Evolutionary conservation across 23 red algal genomes (phyloP).

Genomic region (Gracilaria vermiculophylla): DNA sequence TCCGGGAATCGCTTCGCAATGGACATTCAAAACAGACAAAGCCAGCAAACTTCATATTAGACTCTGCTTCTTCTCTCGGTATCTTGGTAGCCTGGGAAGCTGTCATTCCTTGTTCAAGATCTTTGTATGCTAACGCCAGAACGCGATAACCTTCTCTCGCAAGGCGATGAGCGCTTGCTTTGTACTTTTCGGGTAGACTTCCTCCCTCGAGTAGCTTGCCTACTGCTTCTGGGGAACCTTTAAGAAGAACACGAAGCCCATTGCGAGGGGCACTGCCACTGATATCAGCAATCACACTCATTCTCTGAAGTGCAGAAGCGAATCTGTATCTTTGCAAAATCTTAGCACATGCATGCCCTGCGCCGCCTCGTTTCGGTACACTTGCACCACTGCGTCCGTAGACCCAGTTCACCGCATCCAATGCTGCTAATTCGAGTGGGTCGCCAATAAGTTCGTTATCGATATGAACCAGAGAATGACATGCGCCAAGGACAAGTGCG

Average conservation of each 20-base stretch:
- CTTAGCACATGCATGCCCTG: constrained; percentile 18
- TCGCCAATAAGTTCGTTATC: constrained; percentile 86
- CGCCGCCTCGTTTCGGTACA: constrained; percentile 60
- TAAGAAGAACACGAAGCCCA: constrained; percentile 68
- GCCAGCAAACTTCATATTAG: constrained; percentile 79
- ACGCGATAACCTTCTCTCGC: constrained; percentile 88
- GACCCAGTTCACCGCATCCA: constrained; percentile 75
- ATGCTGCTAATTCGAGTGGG: constrained; percentile 84
- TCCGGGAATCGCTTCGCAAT: constrained; percentile 80
- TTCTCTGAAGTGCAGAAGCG: constrained; percentile 85
- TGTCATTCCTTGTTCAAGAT: constrained; percentile 55
- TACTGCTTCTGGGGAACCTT: constrained; percentile 95
- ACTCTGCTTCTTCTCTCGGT: constrained; percentile 73
- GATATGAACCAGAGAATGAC: constrained; percentile 87
- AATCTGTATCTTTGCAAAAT: constrained; percentile 91
- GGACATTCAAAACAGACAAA: constrained; percentile 96
- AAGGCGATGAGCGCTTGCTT: constrained; percentile 69
- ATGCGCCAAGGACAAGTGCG: constrained; percentile 78
- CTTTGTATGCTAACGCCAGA: constrained; percentile 81
- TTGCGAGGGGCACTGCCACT: constrained; percentile 26
- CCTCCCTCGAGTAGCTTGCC: constrained; percentile 56
- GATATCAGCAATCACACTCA: constrained; percentile 91
- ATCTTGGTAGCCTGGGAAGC: constrained; percentile 33
- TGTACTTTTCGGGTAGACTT: constrained; percentile 64
- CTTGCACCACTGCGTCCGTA: constrained; percentile 45